These are phyloP conservation scores for Xylaria intraflava DNA, from an alignment of 495 filamentous ascomycete genomes.

Conservation along the genomic window DNA sequence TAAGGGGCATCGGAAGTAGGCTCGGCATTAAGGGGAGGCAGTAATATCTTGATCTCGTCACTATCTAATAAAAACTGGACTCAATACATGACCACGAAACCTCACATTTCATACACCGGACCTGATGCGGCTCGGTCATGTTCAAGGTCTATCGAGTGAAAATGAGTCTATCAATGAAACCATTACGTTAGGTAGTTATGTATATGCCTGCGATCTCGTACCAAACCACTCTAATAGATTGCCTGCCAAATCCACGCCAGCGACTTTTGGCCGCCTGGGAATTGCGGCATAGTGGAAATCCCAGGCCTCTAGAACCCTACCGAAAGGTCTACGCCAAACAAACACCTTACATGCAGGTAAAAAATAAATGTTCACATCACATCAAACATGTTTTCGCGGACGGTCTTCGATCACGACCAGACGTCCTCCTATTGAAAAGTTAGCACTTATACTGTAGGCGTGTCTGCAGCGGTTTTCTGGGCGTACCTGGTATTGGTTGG, in stretches of 20 bases:
- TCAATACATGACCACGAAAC: too few relatives aligned
- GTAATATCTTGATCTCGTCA: too few relatives aligned
- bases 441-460: constrained; percentile 11
- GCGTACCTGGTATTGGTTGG: constrained; percentile 88
- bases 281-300: constrained; percentile 10
- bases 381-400: constrained; percentile 3
- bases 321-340: constrained; percentile 11
- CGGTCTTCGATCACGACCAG: constrained; percentile 59
- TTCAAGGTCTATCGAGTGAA: not conserved
- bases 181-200: constrained; percentile 19
- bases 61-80: too few relatives aligned
- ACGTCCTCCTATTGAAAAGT: constrained; percentile 62
- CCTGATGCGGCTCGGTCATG: not conserved
- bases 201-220: constrained; percentile 19
- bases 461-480: not conserved
- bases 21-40: too few relatives aligned
- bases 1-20: too few relatives aligned
- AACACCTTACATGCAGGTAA: constrained; percentile 25
- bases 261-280: not conserved
- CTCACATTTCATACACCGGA: too few relatives aligned
- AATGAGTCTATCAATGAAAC: constrained; percentile 19
- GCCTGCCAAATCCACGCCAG: constrained; percentile 1
- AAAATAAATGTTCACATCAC: constrained; percentile 19
- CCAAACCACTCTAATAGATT: constrained; percentile 10
- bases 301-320: constrained; percentile 21